A percentile compares a stretch with the other conserved stretches of the same genome.
Evolutionary conservation across 139 green algal genomes (phyloP).

Genomic region (Deuterostichococcus epilithicus): DNA sequence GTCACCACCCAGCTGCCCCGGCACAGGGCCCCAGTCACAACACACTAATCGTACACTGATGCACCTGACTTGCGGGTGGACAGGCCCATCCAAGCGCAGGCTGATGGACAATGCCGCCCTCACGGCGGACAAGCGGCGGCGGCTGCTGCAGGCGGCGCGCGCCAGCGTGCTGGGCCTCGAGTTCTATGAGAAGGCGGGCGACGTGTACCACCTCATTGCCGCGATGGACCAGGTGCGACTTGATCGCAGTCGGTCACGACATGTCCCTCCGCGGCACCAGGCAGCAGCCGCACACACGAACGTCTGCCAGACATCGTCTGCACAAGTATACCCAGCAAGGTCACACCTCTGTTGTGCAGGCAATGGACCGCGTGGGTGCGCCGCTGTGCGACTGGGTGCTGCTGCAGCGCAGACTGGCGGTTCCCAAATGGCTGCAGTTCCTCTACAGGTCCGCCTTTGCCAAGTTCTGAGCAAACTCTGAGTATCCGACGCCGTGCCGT

Average conservation of each 20-base stretch:
- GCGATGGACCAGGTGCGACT: not conserved
- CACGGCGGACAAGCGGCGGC: conserved; percentile 2
- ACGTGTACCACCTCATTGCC: not conserved
- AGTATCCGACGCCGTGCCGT: not conserved
- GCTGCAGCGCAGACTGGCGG: not conserved
- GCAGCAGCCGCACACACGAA: not conserved
- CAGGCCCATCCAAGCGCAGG: not conserved
- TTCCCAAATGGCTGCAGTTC: not conserved
- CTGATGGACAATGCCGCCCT: not conserved
- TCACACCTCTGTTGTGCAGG: not conserved
- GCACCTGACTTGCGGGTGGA: not conserved
- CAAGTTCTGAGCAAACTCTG: not conserved
- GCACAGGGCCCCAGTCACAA: not conserved
- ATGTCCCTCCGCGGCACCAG: not conserved
- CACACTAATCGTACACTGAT: not conserved
- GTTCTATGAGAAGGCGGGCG: not conserved
- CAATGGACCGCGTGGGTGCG: conserved; percentile 9
- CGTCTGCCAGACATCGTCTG: not conserved
- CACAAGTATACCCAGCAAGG: not conserved
- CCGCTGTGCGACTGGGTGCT: conserved; percentile 21
- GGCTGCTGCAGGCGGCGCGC: conserved; percentile 8
- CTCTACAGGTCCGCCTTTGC: conserved; percentile 1
- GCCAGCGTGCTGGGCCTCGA: conserved; percentile 15
- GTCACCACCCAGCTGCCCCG: not conserved
- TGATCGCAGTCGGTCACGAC: not conserved